Base-by-base conservation (phyloP, 1,139 yeast genomes). In the Diutina catenulata region DNA sequence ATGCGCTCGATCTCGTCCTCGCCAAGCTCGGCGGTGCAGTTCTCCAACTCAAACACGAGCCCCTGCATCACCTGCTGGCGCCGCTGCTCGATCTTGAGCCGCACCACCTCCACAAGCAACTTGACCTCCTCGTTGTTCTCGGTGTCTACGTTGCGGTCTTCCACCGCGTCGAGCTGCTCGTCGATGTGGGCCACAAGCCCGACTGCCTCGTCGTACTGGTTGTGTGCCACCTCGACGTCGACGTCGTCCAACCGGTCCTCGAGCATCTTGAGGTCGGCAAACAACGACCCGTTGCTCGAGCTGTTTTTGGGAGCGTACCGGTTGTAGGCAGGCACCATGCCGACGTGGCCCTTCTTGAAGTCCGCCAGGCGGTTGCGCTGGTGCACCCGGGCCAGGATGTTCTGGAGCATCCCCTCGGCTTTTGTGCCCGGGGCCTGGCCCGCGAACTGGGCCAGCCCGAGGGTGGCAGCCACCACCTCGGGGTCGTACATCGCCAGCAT, bases 211-310 rank as follows among this genome's bases (percentile, higher is more conserved):
- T 59, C 57, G 48, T 68, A 77, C 42, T 68, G 67, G 42, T 76
- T 71, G 48, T 77, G 81, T 5, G 84, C 79, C 24, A 80, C 68
- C 41, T 68, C 66, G 21, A 77, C 73, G 50, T 80, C 91, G 24
- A 79, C 66, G 43, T 79, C 84, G 43, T 78, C 82, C 23, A 80
- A 62, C 38, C 68, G 60, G 40, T 77, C 82, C 45, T 78, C 84
- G 31, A 77, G 63, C 36, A 67, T 63, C 39, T 74, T 70, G 40
- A 76, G 61, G 19, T 64, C 70, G 33, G 52, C 50, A 45, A 67
- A 65, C 40, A 59, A 54, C 32, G 37, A 35, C 29, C 14, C 38
- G n/a, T n/a, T n/a, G n/a, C n/a, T n/a, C n/a, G n/a, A n/a, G n/a
- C n/a, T n/a, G n/a, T n/a, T n/a, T n/a, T n/a, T n/a, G n/a, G n/a